Percentiles rank a stretch among this genome's conserved stretches.
phyloP scores from a whole-genome alignment of 2,329 filamentous ascomycete genomes.

The Venturia carpophila region DNA sequence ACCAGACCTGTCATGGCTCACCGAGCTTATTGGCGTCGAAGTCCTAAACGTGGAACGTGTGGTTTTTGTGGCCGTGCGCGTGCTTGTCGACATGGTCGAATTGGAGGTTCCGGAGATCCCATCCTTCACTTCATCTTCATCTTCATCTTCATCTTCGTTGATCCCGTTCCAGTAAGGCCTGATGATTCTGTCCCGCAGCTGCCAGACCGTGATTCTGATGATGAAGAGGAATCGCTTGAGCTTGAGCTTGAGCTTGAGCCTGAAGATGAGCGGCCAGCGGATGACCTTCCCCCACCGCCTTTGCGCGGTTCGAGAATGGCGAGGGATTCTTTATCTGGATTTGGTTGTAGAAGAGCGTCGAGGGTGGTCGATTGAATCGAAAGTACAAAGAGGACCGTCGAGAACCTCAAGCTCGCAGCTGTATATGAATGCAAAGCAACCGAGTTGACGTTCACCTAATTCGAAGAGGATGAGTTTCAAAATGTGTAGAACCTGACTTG shows the following conservation, averaged over 20 bases:
- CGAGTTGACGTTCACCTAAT: no score
- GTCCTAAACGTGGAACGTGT: background rate
- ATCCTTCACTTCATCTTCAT: background rate
- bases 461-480: no score
- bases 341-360: background rate
- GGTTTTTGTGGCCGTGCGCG: background rate
- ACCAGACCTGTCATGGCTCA: background rate
- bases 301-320: background rate
- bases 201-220: background rate
- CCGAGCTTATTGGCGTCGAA: background rate
- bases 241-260: no score
- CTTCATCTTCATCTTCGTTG: background rate
- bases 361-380: background rate
- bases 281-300: background rate
- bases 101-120: background rate
- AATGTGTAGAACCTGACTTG: no score
- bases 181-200: background rate
- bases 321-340: background rate
- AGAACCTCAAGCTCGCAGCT: no score
- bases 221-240: constrained; percentile 1
- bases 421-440: no score
- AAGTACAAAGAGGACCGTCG: background rate
- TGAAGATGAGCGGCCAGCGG: no score
- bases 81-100: background rate
- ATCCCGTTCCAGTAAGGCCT: background rate